A percentile compares a stretch with the other conserved stretches of the same genome.
phyloP scores from a whole-genome alignment of 345 rosid genomes.

The Arabidopsis thaliana region TAIR10.1 NC_003071.7:19373001-19373500 shows the following conservation, averaged over 20 bases:
- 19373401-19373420: constrained; percentile 15
- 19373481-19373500: constrained; percentile 31
- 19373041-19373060: constrained; percentile 41
- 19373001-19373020: constrained; percentile 15
- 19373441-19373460: constrained; percentile 40
- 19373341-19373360: neutral
- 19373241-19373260: neutral
- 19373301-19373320: neutral
- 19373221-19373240: too few relatives aligned
- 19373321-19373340: constrained; percentile 27
- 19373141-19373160: too few relatives aligned
- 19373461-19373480: constrained; percentile 29
- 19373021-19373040: constrained; percentile 34
- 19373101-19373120: neutral
- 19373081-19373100: constrained; percentile 12
- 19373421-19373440: constrained; percentile 34
- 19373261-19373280: constrained; percentile 24
- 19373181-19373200: too few relatives aligned
- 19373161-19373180: too few relatives aligned
- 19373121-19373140: too few relatives aligned
- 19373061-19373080: constrained; percentile 24
- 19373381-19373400: neutral
- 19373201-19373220: too few relatives aligned
- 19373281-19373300: constrained; percentile 25
- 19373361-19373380: too few relatives aligned